Evolutionary conservation across 2,329 filamentous ascomycete genomes (phyloP), one percentile per base, ranked within the genome.

Genomic region (Eutypella sp.): DNA sequence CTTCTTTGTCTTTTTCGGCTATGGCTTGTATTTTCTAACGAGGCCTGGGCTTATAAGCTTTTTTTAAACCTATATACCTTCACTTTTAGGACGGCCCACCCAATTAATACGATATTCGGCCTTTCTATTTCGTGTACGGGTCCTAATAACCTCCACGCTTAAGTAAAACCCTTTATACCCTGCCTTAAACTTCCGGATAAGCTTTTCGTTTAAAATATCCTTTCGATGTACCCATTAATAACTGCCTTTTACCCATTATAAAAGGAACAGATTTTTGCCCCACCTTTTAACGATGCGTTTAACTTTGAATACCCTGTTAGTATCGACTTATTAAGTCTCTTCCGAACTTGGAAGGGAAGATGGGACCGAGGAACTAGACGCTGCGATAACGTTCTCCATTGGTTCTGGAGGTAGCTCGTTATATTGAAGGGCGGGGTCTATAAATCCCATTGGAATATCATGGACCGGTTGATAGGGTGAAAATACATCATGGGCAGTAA

Each of bases 81-180:
- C 31, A 24, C 31, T 15, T 2, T 31, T 23, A 37, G 5, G 8
- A 38, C 16, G 22, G 9, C 10, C n/a, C 7, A 20, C 38, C 16
- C 16, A 44, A 15, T 23, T 44, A 37, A 43, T 15, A 38, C 29
- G 22, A 38, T 44, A 44, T 23, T 44, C 31, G 20, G 33, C 38
- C 31, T 44, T 44, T 19, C 41, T 16, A 2, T 44, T 44, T 36
- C 31, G 19, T 44, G 10, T 44, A 38, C 22, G 22, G 31, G n/a
- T 44, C 4, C 22, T 7, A 37, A 38, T 23, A 16, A 44, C 13
- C 10, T 38, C 36, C 20, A 42, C 29, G 24, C 20, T 33, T 20
- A 42, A 36, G 29, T 37, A 18, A 36, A 42, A 37, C 36, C 20
- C 20, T 42, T 16, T 25, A 42, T 16, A 42, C 16, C n/a, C 41